Evolutionary conservation across 805 yeast genomes (phyloP).

Genomic region (Scheffersomyces coipomensis): DNA sequence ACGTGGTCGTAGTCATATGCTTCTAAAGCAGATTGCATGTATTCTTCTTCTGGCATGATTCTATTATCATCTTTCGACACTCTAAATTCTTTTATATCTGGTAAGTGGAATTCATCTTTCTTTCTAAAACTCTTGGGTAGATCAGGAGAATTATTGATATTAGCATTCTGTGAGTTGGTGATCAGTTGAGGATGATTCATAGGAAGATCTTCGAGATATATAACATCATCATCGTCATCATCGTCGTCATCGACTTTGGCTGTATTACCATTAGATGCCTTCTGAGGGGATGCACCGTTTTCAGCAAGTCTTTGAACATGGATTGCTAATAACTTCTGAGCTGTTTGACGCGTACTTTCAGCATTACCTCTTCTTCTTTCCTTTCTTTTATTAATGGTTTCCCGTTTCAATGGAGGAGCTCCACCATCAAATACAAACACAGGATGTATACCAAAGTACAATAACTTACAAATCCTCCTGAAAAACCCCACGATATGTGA

Average conservation of each 20-base stretch:
- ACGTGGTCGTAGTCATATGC: slow-evolving; percentile 52
- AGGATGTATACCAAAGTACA: slow-evolving; percentile 84
- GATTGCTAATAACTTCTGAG: slow-evolving; percentile 74
- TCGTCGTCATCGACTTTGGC: slow-evolving; percentile 2
- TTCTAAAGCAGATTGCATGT: slow-evolving; percentile 48
- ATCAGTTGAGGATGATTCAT: slow-evolving; percentile 4
- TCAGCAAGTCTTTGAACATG: slow-evolving; percentile 66
- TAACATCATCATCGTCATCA: slow-evolving; percentile 11
- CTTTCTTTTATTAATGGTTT: slow-evolving; percentile 71
- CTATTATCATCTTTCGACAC: slow-evolving; percentile 64
- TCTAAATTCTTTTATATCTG: slow-evolving; percentile 58
- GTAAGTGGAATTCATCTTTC: slow-evolving; percentile 85
- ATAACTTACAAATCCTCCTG: slow-evolving; percentile 84
- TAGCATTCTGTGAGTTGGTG: background rate
- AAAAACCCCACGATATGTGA: slow-evolving; percentile 96
- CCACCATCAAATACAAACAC: slow-evolving; percentile 96
- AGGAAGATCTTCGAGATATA: slow-evolving; percentile 18
- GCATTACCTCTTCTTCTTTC: slow-evolving; percentile 73
- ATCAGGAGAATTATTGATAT: slow-evolving; percentile 1
- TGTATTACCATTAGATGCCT: background rate
- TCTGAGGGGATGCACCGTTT: slow-evolving; percentile 2
- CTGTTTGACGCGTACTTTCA: slow-evolving; percentile 70
- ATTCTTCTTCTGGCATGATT: slow-evolving; percentile 70
- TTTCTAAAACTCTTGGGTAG: slow-evolving; percentile 35
- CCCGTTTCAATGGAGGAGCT: slow-evolving; percentile 78